These are phyloP conservation scores for Fusarium nodosum DNA, from an alignment of 2,329 filamentous ascomycete genomes.

Conservation along the genomic window DNA sequence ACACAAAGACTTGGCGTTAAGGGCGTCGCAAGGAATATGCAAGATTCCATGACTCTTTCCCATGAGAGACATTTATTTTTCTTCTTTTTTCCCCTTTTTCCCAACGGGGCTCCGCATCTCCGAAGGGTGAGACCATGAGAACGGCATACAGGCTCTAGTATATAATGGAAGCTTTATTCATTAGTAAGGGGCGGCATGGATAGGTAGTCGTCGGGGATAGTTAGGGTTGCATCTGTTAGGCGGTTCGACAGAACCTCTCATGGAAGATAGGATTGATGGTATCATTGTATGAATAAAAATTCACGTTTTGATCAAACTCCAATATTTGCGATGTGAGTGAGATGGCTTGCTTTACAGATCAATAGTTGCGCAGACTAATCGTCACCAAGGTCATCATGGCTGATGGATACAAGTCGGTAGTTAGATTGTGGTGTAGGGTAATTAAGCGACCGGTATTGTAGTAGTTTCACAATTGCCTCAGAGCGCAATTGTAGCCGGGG, in stretches of 20 bases:
- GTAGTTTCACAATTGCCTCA: not conserved
- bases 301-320: conserved; percentile 32
- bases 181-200: conserved; percentile 24
- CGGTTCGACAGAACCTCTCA: conserved; percentile 25
- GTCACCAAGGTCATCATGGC: not conserved
- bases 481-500: not conserved
- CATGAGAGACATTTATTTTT: conserved; percentile 34
- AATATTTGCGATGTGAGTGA: not conserved
- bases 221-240: conserved; percentile 17
- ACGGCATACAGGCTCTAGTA: conserved; percentile 41
- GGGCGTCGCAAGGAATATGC: conserved; percentile 49
- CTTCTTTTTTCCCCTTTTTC: conserved; percentile 30
- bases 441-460: not conserved
- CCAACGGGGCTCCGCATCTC: conserved; percentile 9
- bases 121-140: conserved; percentile 20
- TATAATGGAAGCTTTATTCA: conserved; percentile 36
- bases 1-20: conserved; percentile 46
- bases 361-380: not conserved
- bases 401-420: not conserved
- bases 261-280: conserved; percentile 44
- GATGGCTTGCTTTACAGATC: not conserved
- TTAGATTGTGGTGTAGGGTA: not conserved
- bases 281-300: conserved; percentile 50
- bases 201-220: conserved; percentile 18
- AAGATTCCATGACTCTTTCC: conserved; percentile 43